Evolutionary conservation across 1,284 basidiomycete species (phyloP).

Genomic region (Pyrrhoderma lamaoense): DNA sequence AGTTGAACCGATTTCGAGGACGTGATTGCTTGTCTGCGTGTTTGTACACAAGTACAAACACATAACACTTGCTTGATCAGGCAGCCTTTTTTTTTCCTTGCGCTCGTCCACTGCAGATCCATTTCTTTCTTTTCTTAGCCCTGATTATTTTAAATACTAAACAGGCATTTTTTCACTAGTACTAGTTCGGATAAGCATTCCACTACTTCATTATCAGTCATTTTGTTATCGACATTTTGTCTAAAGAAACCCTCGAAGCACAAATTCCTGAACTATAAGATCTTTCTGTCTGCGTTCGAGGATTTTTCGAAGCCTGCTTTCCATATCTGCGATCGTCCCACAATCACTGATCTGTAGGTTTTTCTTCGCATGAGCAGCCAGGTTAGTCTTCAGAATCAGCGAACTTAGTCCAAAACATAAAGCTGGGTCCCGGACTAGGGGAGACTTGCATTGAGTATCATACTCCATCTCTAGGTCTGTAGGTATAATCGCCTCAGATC

Average conservation of each 20-base stretch:
- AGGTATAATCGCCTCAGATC: too few relatives aligned
- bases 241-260: conserved; percentile 20
- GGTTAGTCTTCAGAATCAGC: conserved; percentile 45
- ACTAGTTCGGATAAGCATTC: too few relatives aligned
- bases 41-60: neutral
- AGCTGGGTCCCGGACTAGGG: conserved; percentile 28
- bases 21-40: neutral
- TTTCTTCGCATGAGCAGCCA: conserved; percentile 39
- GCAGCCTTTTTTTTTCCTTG: neutral
- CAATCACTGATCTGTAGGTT: conserved; percentile 25
- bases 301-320: conserved; percentile 26
- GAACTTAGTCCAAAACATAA: conserved; percentile 36
- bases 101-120: neutral
- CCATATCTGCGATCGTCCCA: conserved; percentile 28
- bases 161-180: too few relatives aligned
- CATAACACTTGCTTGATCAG: neutral
- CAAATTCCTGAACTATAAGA: conserved; percentile 42
- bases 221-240: too few relatives aligned
- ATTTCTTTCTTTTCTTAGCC: too few relatives aligned
- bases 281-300: conserved; percentile 41
- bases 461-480: too few relatives aligned
- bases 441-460: neutral
- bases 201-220: neutral
- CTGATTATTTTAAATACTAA: too few relatives aligned
- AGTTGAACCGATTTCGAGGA: too few relatives aligned